Percentiles rank a stretch among this genome's conserved stretches.
These are phyloP conservation scores for Emmonsiellopsis sp. DNA, from an alignment of 2,329 filamentous ascomycete species.

Conservation along the genomic window DNA sequence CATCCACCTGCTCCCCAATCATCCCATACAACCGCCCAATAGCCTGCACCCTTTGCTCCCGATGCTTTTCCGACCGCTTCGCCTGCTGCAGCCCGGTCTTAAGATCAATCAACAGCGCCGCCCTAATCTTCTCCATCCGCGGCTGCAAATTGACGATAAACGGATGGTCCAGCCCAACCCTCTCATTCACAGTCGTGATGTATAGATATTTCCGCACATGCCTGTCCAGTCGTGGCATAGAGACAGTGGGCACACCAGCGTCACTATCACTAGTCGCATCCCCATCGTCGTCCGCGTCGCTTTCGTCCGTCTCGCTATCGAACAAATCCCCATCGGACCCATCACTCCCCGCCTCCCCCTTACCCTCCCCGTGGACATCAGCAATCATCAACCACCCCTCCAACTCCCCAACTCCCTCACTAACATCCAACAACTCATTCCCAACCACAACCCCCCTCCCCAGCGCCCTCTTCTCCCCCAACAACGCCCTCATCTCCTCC, in stretches of 20 bases:
- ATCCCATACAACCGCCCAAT: constrained; percentile 52
- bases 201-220: constrained; percentile 51
- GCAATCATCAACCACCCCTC: constrained; percentile 61
- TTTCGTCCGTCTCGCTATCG: constrained; percentile 26
- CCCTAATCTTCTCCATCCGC: constrained; percentile 48
- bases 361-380: constrained; percentile 26
- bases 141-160: constrained; percentile 51
- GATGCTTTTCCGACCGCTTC: constrained; percentile 18
- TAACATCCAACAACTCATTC: constrained; percentile 38
- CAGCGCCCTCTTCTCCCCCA: constrained; percentile 59
- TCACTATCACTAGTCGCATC: constrained; percentile 23
- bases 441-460: constrained; percentile 54
- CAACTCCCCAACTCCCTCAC: constrained; percentile 46
- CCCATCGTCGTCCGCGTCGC: constrained; percentile 22
- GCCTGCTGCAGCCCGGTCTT: constrained; percentile 53
- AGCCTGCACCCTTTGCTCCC: constrained; percentile 39
- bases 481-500: constrained; percentile 51
- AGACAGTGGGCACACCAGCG: constrained; percentile 20
- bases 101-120: constrained; percentile 56
- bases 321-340: constrained; percentile 24
- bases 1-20: constrained; percentile 49
- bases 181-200: constrained; percentile 42
- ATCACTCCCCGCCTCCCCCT: constrained; percentile 19
- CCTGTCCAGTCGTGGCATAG: constrained; percentile 40
- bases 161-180: constrained; percentile 49